Conservation (phyloP, 805 yeast species). For the Metschnikowia vanudenii region DNA sequence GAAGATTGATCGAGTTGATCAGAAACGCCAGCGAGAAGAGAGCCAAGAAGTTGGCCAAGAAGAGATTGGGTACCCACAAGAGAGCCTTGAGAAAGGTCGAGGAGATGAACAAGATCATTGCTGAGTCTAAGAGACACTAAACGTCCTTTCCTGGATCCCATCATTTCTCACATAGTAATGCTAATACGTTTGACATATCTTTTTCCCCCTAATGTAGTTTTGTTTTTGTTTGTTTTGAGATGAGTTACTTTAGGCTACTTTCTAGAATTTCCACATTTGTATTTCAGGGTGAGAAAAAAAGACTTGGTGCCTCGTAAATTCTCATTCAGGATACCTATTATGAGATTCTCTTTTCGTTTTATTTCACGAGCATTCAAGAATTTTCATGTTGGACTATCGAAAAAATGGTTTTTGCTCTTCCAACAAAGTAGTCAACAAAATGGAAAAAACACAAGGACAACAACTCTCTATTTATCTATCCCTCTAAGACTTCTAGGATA, state of each 20-base stretch:
- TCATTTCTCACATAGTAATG: slow-evolving; percentile 19
- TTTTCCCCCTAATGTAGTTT: neutral
- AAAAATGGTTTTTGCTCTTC: too few species aligned
- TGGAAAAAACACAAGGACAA: too few species aligned
- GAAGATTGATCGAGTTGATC: slow-evolving; percentile 98
- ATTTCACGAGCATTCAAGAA: too few species aligned
- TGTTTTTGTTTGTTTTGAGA: neutral
- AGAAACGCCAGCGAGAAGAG: slow-evolving; percentile 99
- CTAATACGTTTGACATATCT: slow-evolving; percentile 17
- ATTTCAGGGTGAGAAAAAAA: too few species aligned
- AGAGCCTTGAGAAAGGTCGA: slow-evolving; percentile 99
- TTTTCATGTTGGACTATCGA: too few species aligned
- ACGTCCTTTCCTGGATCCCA: slow-evolving; percentile 11
- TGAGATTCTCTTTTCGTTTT: too few species aligned
- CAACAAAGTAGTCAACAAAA: too few species aligned
- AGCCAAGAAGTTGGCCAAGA: slow-evolving; percentile 99
- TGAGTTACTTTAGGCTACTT: too few species aligned
- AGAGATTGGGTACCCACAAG: slow-evolving; percentile 99
- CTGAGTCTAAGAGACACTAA: slow-evolving; percentile 95
- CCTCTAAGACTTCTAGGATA: neutral
- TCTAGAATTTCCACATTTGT: too few species aligned
- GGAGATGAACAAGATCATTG: slow-evolving; percentile 94
- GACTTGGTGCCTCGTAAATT: too few species aligned
- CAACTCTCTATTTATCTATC: neutral
- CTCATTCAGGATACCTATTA: too few species aligned